phyloP scores from a whole-genome alignment of 2,329 filamentous ascomycete genomes.

The Graphilbum sp. region DNA sequence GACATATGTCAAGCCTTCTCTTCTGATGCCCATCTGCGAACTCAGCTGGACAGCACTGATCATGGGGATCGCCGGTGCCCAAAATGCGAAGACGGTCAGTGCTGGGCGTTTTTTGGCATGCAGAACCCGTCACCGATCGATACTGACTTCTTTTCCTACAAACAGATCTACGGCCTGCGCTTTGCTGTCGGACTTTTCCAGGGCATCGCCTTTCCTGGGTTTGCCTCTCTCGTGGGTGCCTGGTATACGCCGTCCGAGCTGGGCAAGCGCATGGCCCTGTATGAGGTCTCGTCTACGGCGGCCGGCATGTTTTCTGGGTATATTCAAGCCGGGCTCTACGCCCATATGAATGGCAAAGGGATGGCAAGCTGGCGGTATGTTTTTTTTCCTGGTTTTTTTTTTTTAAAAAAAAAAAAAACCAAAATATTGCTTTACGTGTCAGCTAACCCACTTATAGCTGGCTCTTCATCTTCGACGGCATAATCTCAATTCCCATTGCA shows the following conservation, averaged over 20 bases:
- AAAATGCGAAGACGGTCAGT: neutral
- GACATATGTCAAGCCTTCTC: neutral
- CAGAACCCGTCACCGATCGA: neutral
- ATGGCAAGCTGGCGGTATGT: constrained; percentile 16
- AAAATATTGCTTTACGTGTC: too few species aligned
- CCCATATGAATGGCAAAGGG: constrained; percentile 15
- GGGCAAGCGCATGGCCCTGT: constrained; percentile 1
- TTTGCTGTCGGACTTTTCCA: neutral
- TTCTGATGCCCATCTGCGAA: neutral
- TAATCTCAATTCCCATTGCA: constrained; percentile 10
- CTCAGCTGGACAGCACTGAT: neutral
- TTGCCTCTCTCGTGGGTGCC: neutral
- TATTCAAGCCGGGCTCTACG: constrained; percentile 20
- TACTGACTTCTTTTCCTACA: neutral
- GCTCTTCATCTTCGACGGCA: constrained; percentile 23
- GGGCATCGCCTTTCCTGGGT: neutral
- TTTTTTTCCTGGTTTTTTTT: constrained; percentile 7
- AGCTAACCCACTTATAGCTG: constrained; percentile 9
- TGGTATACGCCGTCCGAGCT: constrained; percentile 2
- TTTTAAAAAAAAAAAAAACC: too few species aligned
- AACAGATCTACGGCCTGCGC: neutral
- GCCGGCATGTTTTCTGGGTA: constrained; percentile 12
- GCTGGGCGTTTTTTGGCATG: too few species aligned
- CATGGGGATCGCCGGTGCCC: neutral
- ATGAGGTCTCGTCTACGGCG: neutral